A percentile compares a stretch with the other conserved stretches of the same genome.
phyloP scores from a whole-genome alignment of 192 early-diverging fungal genomes.

The Coemansia sp. region DNA sequence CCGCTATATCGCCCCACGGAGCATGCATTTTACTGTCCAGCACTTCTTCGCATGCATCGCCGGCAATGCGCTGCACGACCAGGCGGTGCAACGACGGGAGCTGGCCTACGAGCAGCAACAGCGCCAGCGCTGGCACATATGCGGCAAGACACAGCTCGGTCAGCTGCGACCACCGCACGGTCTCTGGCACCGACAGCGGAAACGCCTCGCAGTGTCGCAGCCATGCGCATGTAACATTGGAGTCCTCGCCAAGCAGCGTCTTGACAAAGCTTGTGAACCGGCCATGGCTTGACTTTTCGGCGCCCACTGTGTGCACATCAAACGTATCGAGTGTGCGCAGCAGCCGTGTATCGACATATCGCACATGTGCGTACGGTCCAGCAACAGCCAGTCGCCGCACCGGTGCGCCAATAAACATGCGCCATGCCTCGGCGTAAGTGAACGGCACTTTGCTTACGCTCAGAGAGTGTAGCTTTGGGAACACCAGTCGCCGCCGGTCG shows the following conservation, averaged over 20 bases:
- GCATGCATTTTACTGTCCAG: not conserved
- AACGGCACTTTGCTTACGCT: conserved; percentile 27
- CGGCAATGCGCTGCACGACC: conserved; percentile 31
- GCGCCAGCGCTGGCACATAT: conserved; percentile 22
- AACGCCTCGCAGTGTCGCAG: conserved; percentile 31
- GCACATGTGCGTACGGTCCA: conserved; percentile 33
- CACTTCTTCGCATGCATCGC: conserved; percentile 17
- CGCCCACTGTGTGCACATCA: conserved; percentile 27
- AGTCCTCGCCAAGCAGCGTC: conserved; percentile 15
- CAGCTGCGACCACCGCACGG: conserved; percentile 21
- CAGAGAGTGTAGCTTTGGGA: conserved; percentile 19
- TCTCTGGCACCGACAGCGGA: conserved; percentile 30
- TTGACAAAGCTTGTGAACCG: conserved; percentile 25
- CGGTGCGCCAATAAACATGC: conserved; percentile 40
- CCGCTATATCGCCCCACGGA: conserved; percentile 7
- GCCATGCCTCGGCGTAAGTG: conserved; percentile 36
- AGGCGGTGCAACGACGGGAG: conserved; percentile 17
- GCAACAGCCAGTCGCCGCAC: conserved; percentile 22
- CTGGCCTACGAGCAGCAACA: conserved; percentile 25
- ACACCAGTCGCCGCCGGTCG: conserved; percentile 13
- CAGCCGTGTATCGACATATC: conserved; percentile 21
- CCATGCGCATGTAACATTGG: conserved; percentile 23
- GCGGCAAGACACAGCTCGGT: conserved; percentile 30
- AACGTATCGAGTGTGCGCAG: conserved; percentile 11
- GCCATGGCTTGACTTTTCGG: conserved; percentile 8